Evolutionary conservation across 306 rosid species (phyloP), one percentile per base, ranked within the genome.

Genomic region (Amphicarpaea edgeworthii): DNA sequence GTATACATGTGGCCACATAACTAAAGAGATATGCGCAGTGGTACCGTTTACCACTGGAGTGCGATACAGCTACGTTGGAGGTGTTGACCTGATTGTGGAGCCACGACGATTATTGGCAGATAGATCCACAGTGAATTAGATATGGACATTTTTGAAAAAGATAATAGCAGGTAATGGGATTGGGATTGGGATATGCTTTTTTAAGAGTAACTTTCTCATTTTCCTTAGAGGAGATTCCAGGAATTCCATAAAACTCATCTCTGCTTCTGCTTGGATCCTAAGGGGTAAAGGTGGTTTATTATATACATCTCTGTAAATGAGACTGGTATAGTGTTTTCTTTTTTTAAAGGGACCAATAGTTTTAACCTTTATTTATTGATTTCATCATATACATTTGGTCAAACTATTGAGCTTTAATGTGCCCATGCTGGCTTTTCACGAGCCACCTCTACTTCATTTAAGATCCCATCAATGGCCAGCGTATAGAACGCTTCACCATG

Each of bases 31-130:
- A 76, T 21, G 83, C 8, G 76, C 45, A 72, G 63, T 70, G 5
- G 69, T 70, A 72, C 50, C 19, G 38, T 14, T 62, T 73, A 70
- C 62, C 43, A 30, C 42, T 75, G 19, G 58, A 86, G 86, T 87
- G 93, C 79, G 84, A 42, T 72, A 85, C 90, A 86, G 86, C 90
- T 86, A 41, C 70, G 24, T 77, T 68, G 77, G 84, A 86, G 63
- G 79, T 59, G 53, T 75, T 81, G 85, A 69, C 81, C 46, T 10
- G 46, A 45, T 61, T 70, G 76, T 73, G 64, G 76, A 70, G 59
- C 75, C 63, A 60, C 72, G 3, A 49, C 12, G 28, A 68, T 57
- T 70, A 67, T 75, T 67, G 11, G 81, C 74, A 58, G 68, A 77
- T 63, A 68, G 34, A 61, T 69, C 58, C 59, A 28, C 68, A 32